phyloP scores from a whole-genome alignment of 129 eudicot species.

The Flaveria ramosissima region DNA sequence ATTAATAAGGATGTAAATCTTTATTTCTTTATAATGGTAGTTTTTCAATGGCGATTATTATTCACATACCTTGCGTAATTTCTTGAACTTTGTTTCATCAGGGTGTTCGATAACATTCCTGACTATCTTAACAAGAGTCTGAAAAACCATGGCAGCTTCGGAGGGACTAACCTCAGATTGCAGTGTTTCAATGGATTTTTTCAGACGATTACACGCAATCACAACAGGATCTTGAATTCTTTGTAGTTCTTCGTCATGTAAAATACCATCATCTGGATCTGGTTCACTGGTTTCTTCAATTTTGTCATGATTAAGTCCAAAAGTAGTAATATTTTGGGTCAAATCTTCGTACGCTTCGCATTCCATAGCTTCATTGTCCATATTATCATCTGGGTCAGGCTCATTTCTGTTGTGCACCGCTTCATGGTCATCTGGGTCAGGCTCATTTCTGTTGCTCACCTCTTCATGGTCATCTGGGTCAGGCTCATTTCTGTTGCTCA shows the following conservation, averaged over 20 bases:
- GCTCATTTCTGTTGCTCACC: slow-evolving; percentile 1
- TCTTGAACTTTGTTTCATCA: slow-evolving; percentile 67
- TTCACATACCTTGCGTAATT: slow-evolving; percentile 75
- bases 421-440: no score
- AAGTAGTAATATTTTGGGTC: slow-evolving; percentile 14
- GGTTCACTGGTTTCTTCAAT: slow-evolving; percentile 34
- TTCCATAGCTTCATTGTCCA: slow-evolving; percentile 34
- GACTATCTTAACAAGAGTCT: slow-evolving; percentile 78
- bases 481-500: slow-evolving; percentile 33
- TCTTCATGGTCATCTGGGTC: slow-evolving; percentile 42
- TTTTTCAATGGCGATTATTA: background rate
- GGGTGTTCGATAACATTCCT: slow-evolving; percentile 84
- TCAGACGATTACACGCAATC: slow-evolving; percentile 55
- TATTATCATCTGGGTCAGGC: slow-evolving; percentile 53
- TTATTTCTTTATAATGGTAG: background rate
- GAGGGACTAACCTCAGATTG: slow-evolving; percentile 62
- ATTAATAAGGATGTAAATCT: background rate
- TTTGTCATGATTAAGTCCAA: slow-evolving; percentile 38
- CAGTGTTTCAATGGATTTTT: slow-evolving; percentile 60
- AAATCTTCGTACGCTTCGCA: slow-evolving; percentile 35
- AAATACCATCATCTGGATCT: slow-evolving; percentile 55
- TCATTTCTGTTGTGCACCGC: slow-evolving; percentile 15
- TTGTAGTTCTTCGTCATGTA: slow-evolving; percentile 53
- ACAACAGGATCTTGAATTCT: slow-evolving; percentile 83
- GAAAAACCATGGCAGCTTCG: slow-evolving; percentile 48